These are phyloP conservation scores for Magnusiomyces suaveolens DNA, from an alignment of 1,139 yeast species.

Conservation along the genomic window DNA sequence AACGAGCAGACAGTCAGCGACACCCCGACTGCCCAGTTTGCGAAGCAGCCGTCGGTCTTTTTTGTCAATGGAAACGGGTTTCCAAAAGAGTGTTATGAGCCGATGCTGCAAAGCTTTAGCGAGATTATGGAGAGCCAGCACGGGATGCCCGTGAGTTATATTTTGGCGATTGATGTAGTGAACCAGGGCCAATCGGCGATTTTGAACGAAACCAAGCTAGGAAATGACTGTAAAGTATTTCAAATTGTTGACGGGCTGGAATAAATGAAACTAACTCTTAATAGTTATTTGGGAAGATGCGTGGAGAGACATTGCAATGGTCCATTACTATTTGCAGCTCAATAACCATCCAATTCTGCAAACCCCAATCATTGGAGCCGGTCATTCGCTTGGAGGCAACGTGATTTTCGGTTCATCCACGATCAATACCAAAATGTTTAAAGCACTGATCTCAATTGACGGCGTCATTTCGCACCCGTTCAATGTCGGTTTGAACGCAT, in stretches of 20 bases:
- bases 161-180: constrained; percentile 15
- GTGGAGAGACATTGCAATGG: constrained; percentile 13
- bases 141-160: constrained; percentile 13
- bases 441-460: constrained; percentile 14
- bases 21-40: too few species aligned
- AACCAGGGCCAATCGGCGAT: constrained; percentile 16
- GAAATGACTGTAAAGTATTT: constrained; percentile 12
- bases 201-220: constrained; percentile 14
- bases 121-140: neutral
- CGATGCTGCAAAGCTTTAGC: constrained; percentile 9
- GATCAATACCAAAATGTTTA: constrained; percentile 12
- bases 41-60: constrained; percentile 8
- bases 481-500: neutral
- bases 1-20: neutral
- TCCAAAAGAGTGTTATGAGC: constrained; percentile 13
- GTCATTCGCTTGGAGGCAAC: constrained; percentile 19
- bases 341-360: constrained; percentile 11
- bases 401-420: constrained; percentile 13
- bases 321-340: constrained; percentile 12
- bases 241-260: too few species aligned
- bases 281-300: constrained; percentile 15
- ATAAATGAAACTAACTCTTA: neutral
- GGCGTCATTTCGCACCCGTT: constrained; percentile 12
- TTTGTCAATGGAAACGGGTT: constrained; percentile 13
- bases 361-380: constrained; percentile 16